A percentile compares a stretch with the other conserved stretches of the same genome.
These are phyloP conservation scores for Dryadomyces quercus-mongolicae DNA, from an alignment of 2,329 filamentous ascomycete species.

Conservation along the genomic window DNA sequence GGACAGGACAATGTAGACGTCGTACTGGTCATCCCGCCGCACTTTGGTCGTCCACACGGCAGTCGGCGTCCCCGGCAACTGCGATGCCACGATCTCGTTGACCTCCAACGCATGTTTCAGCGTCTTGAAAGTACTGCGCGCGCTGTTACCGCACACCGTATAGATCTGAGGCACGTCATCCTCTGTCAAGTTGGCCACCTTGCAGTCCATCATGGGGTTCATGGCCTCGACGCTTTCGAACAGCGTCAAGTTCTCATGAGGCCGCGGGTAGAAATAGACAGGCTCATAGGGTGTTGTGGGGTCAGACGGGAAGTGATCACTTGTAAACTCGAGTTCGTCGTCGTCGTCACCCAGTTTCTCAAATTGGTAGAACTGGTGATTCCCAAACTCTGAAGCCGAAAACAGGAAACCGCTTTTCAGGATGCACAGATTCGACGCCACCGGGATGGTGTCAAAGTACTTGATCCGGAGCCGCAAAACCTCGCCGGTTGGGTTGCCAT, in stretches of 20 bases:
- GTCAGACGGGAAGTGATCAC: constrained; percentile 71
- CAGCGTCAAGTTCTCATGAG: constrained; percentile 68
- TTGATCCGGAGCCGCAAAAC: constrained; percentile 82
- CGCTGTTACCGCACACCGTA: constrained; percentile 77
- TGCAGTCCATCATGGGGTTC: constrained; percentile 85
- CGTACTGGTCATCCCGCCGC: constrained; percentile 67
- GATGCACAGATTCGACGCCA: constrained; percentile 80
- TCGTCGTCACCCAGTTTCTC: constrained; percentile 95
- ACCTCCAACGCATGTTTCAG: constrained; percentile 89
- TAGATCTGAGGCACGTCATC: constrained; percentile 97
- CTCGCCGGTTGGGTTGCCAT: constrained; percentile 67
- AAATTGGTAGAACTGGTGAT: constrained; percentile 93
- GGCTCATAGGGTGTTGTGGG: constrained; percentile 59
- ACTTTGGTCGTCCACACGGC: constrained; percentile 95
- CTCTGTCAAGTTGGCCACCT: constrained; percentile 78
- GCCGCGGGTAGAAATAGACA: constrained; percentile 73
- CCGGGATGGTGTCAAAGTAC: constrained; percentile 92
- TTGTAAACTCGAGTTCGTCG: constrained; percentile 74
- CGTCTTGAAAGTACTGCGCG: constrained; percentile 79
- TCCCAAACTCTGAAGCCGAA: constrained; percentile 82
- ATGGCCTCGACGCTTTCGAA: constrained; percentile 79
- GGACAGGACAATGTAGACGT: constrained; percentile 91
- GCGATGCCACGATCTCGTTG: constrained; percentile 89
- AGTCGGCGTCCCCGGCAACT: constrained; percentile 75
- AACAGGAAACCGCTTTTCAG: constrained; percentile 94